Evolutionary conservation across 2,329 filamentous ascomycete species (phyloP), one percentile per base, ranked within the genome.

Genomic region (Fusarium annulatum): DNA sequence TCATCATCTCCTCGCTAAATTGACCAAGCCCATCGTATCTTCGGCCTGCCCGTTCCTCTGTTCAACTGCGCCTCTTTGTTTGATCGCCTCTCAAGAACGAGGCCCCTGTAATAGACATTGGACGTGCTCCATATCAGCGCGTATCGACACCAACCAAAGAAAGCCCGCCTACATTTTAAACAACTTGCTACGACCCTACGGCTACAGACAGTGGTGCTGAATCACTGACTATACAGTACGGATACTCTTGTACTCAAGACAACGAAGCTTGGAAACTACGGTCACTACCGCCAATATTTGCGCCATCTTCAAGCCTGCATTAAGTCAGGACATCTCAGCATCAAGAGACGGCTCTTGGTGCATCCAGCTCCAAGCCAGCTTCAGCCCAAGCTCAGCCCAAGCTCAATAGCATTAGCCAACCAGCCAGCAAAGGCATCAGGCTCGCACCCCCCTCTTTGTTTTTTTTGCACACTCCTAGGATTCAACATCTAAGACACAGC

Each of bases 341-440:
- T 71, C 56, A 48, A 65, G 23, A 56, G 18, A 41, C 41, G 39
- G 34, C 49, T 63, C 68, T 34, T 63, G 53, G 46, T 60, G 51
- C 65, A 60, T 64, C 53, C 69, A 62, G 49, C 63, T 56, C 23
- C 23, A 23, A 23, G 23, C 23, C 23, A 23, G 23, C 23, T 23
- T 36, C 67, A 71, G 67, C 67, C 67, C 69, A 61, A 67, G 67
- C 48, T 71, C 57, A 67, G 69, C 69, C 67, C 69, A 61, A 63
- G 67, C 55, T 61, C 63, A 63, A 57, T 49, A 56, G 23, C 59
- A 55, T 61, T 45, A 70, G 49, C 67, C 67, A 70, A 65, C 67
- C 59, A 60, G 38, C 53, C 60, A 23, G 49, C 49, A 38, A 70
- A 58, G 38, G 39, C 56, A 42, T 59, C 70, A 73, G 59, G 45